phyloP scores from a whole-genome alignment of 192 early-diverging fungal species.

The Obelidium mucronatum region DNA sequence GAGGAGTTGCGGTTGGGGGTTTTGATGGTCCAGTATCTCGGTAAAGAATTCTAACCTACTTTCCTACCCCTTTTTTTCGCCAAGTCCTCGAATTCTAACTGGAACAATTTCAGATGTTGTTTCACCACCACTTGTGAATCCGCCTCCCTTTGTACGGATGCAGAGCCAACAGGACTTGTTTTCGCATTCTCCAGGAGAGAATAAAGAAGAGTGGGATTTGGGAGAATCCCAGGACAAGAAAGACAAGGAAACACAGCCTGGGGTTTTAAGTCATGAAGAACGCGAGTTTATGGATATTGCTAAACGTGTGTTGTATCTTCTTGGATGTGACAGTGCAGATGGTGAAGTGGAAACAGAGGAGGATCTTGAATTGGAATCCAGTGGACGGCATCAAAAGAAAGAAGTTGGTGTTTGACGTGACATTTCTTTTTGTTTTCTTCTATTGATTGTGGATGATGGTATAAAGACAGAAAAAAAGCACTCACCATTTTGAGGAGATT shows the following conservation, averaged over 20 bases:
- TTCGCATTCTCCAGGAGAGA: not conserved
- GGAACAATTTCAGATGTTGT: not conserved
- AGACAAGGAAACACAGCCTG: not conserved
- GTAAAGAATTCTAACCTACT: not conserved
- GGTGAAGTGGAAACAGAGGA: too few relatives aligned
- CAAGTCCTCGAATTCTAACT: not conserved
- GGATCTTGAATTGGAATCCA: too few relatives aligned
- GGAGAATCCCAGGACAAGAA: not conserved
- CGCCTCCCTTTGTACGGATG: not conserved
- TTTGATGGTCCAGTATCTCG: not conserved
- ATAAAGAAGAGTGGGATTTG: too few relatives aligned
- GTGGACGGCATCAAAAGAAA: too few relatives aligned
- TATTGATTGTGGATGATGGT: not conserved
- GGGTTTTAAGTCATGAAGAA: not conserved
- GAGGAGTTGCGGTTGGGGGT: constrained; percentile 10
- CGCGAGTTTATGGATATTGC: not conserved
- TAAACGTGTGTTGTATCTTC: not conserved
- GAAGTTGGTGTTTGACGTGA: not conserved
- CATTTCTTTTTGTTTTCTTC: not conserved
- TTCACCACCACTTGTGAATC: not conserved
- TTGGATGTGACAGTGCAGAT: not conserved
- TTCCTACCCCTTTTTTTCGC: not conserved
- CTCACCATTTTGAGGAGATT: too few relatives aligned
- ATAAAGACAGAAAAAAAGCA: not conserved
- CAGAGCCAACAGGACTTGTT: constrained; percentile 20